Evolutionary conservation across 768 basidiomycete species (phyloP).

Genomic region (Hebeloma cylindrosporum): DNA sequence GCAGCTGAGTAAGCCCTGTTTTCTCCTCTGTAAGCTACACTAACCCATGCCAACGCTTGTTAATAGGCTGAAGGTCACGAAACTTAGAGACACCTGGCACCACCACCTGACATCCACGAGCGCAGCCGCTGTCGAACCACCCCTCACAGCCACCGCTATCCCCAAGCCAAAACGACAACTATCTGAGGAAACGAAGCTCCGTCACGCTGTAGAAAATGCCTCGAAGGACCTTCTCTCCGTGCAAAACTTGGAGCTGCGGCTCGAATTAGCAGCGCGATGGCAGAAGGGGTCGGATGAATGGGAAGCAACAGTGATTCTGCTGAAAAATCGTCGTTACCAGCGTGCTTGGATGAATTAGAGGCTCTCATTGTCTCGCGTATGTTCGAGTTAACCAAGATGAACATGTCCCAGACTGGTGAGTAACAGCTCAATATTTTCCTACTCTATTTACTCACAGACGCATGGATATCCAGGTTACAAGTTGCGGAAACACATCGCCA

Average conservation of each 20-base stretch:
- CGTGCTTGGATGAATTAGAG: slow-evolving; percentile 19
- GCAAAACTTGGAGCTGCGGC: too few relatives aligned
- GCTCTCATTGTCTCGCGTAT: slow-evolving; percentile 19
- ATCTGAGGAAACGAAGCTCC: too few relatives aligned
- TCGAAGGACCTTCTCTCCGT: too few relatives aligned
- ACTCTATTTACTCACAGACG: neutral
- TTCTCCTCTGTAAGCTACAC: too few relatives aligned
- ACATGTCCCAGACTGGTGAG: slow-evolving; percentile 27
- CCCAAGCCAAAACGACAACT: too few relatives aligned
- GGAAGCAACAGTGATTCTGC: neutral
- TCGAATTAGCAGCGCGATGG: slow-evolving; percentile 3
- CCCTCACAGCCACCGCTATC: too few relatives aligned
- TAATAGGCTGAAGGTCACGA: too few relatives aligned
- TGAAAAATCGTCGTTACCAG: slow-evolving; percentile 4
- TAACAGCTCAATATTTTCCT: slow-evolving; percentile 1
- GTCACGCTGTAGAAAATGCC: too few relatives aligned
- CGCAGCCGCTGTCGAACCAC: too few relatives aligned
- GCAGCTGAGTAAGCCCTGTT: slow-evolving; percentile 12
- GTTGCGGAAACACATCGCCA: slow-evolving; percentile 19
- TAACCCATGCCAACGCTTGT: too few relatives aligned
- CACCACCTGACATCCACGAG: too few relatives aligned
- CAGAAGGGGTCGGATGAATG: neutral
- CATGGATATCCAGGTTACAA: slow-evolving; percentile 21
- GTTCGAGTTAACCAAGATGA: slow-evolving; percentile 26
- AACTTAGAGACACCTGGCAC: too few relatives aligned